Base-by-base conservation (phyloP, 2,329 filamentous ascomycete genomes). In the Metarhizium robertsii region DNA sequence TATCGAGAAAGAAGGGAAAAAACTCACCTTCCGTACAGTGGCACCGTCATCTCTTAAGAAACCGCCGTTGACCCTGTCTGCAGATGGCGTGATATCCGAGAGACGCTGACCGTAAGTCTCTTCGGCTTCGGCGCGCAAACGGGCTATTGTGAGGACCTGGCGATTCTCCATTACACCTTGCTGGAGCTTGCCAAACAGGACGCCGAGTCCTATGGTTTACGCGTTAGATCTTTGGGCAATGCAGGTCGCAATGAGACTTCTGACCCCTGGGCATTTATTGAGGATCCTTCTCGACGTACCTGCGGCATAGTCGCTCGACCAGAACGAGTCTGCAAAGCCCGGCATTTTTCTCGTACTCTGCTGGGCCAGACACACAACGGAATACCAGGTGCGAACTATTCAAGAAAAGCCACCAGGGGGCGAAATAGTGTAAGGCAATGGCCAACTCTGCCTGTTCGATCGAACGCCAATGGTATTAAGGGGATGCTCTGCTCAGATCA, bases 261-360 rank as follows among this genome's bases (percentile, higher is more conserved):
- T 25, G 25, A 25, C 25, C 25, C 25, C 25, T 25, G 3, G 25
- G 4, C 25, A 25, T 25, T 25, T 25, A 11, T 45, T 10, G 8
- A 8, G 18, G 6, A 11, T 20, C 16, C 42, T 45, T 45, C 36
- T 10, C 13, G 30, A 67, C 80, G 70, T 75, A 88, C 88, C 92
- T 78, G 89, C 91, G 70, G 92, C 92, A 79, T 97, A 97, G 80
- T 99, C 94, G 69, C 84, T 84, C 59, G 94, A 96, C 94, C 94
- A 99, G 76, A 99, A 97, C 52, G 92, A 96, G 75, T 92, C 90
- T 64, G 91, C 86, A 74, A 99, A 97, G 66, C 89, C 84, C 64
- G 88, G 87, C 88, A 92, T 92, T 11, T 69, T 72, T 84, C 61
- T 61, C 56, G 61, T 60, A 59, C 56, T 55, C 55, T 45, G 55